Percentiles rank a stretch among this genome's conserved stretches.
phyloP scores from a whole-genome alignment of 345 rosid genomes.

The Pugionium cornutum region DNA sequence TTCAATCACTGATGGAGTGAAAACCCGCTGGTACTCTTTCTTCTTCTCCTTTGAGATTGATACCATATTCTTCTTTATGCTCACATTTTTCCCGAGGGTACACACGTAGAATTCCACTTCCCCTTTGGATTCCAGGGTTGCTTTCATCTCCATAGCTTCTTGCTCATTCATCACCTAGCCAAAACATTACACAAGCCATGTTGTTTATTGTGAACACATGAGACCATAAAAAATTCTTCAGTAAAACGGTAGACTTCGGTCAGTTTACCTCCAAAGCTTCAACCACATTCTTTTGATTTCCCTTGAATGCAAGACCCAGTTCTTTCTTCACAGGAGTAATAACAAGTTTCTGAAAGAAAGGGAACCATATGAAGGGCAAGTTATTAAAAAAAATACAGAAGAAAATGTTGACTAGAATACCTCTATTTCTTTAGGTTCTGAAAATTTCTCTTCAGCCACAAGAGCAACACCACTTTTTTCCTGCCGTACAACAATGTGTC shows the following conservation, averaged over 20 bases:
- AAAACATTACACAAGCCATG: slow-evolving; percentile 5
- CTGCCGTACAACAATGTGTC: slow-evolving; percentile 43
- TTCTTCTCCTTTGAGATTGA: slow-evolving; percentile 86
- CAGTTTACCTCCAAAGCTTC: slow-evolving; percentile 77
- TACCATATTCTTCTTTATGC: slow-evolving; percentile 76
- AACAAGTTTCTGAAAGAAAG: slow-evolving; percentile 64
- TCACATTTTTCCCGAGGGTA: slow-evolving; percentile 61
- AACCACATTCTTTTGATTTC: slow-evolving; percentile 69
- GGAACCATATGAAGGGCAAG: background rate
- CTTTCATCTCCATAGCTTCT: slow-evolving; percentile 91
- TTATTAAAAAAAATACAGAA: background rate
- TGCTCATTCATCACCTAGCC: slow-evolving; percentile 78
- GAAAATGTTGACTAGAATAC: slow-evolving; percentile 38
- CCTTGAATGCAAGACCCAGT: slow-evolving; percentile 88
- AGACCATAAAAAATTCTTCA: background rate
- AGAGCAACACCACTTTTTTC: slow-evolving; percentile 83
- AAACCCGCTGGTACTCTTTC: slow-evolving; percentile 86
- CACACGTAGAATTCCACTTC: slow-evolving; percentile 83
- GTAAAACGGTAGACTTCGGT: background rate
- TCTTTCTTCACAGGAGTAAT: slow-evolving; percentile 79
- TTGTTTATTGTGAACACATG: background rate
- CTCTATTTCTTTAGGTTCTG: slow-evolving; percentile 94
- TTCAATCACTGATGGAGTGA: slow-evolving; percentile 90
- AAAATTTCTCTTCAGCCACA: slow-evolving; percentile 79
- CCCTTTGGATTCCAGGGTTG: slow-evolving; percentile 72